Conservation (phyloP, 495 filamentous ascomycete genomes). For the Penicillium roqueforti region DNA sequence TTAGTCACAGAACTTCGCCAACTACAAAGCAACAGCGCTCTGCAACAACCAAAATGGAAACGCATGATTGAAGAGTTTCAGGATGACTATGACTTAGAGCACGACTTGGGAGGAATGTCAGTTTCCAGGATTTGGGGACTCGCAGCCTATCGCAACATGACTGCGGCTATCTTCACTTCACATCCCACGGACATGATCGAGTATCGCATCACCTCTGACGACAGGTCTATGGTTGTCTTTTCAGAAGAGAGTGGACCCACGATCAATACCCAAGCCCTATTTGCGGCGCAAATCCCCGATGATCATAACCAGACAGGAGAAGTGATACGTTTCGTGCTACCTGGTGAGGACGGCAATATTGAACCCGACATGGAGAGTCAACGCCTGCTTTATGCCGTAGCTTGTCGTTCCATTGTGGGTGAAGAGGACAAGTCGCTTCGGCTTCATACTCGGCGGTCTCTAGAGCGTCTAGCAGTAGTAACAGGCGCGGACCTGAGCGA, state of each 20-base stretch:
- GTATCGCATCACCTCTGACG: slow-evolving; percentile 41
- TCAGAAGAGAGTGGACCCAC: slow-evolving; percentile 8
- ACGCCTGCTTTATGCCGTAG: slow-evolving; percentile 37
- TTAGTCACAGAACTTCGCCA: slow-evolving; percentile 7
- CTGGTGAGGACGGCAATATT: slow-evolving; percentile 9
- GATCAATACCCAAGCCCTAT: slow-evolving; percentile 5
- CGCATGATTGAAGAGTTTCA: slow-evolving; percentile 29
- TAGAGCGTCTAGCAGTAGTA: slow-evolving; percentile 26
- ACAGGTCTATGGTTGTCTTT: slow-evolving; percentile 38
- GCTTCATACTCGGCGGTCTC: slow-evolving; percentile 23
- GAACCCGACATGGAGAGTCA: slow-evolving; percentile 17
- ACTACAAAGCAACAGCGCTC: neutral
- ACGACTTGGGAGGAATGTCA: slow-evolving; percentile 42
- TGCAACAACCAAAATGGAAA: slow-evolving; percentile 28
- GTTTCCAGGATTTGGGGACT: slow-evolving; percentile 49
- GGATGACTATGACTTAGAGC: slow-evolving; percentile 43
- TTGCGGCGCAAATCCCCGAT: slow-evolving; percentile 8
- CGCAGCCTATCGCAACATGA: slow-evolving; percentile 35
- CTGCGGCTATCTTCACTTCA: slow-evolving; percentile 40
- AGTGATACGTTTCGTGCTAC: slow-evolving; percentile 32
- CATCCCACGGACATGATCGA: slow-evolving; percentile 53
- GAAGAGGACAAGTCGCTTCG: slow-evolving; percentile 22
- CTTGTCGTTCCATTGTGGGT: slow-evolving; percentile 37
- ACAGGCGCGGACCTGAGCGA: slow-evolving; percentile 31
- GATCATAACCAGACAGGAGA: slow-evolving; percentile 22